Conservation (phyloP, 2,329 filamentous ascomycete species). For the Didymosphaeria variabile region DNA sequence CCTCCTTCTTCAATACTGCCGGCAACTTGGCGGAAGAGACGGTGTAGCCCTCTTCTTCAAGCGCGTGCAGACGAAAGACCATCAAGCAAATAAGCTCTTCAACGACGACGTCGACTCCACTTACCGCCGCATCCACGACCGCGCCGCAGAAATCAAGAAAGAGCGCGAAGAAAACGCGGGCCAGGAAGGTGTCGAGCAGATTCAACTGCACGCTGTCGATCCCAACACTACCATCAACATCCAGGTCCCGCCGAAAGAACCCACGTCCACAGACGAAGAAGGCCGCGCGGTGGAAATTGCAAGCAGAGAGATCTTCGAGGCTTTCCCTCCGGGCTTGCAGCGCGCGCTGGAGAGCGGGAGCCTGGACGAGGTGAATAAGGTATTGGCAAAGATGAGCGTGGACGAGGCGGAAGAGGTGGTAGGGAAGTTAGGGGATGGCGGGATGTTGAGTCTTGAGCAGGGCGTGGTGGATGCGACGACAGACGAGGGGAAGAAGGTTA, state of each 20-base stretch:
- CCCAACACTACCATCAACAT: conserved; percentile 93
- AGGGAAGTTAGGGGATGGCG: conserved; percentile 80
- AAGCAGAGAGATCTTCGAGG: conserved; percentile 78
- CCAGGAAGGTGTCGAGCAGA: conserved; percentile 83
- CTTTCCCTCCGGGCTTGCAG: conserved; percentile 82
- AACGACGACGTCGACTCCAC: conserved; percentile 91
- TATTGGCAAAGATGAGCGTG: conserved; percentile 87
- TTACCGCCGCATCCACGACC: conserved; percentile 80
- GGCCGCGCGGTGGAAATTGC: conserved; percentile 68
- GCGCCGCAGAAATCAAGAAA: conserved; percentile 76
- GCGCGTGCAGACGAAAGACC: conserved; percentile 86
- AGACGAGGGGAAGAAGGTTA: conserved; percentile 78
- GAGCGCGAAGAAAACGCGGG: conserved; percentile 61
- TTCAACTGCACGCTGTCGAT: conserved; percentile 95
- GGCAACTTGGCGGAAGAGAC: conserved; percentile 85
- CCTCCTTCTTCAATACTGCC: conserved; percentile 91
- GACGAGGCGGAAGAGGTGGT: conserved; percentile 88
- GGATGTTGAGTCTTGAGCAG: conserved; percentile 89
- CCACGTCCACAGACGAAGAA: conserved; percentile 58
- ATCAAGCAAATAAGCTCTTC: conserved; percentile 92
- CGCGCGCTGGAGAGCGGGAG: conserved; percentile 87
- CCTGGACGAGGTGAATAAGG: conserved; percentile 87
- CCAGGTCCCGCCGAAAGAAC: conserved; percentile 72
- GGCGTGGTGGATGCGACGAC: conserved; percentile 96
- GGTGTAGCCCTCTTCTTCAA: conserved; percentile 95